Evolutionary conservation across 116 monocot species (phyloP).

Genomic region (Cymodocea nodosa): DNA sequence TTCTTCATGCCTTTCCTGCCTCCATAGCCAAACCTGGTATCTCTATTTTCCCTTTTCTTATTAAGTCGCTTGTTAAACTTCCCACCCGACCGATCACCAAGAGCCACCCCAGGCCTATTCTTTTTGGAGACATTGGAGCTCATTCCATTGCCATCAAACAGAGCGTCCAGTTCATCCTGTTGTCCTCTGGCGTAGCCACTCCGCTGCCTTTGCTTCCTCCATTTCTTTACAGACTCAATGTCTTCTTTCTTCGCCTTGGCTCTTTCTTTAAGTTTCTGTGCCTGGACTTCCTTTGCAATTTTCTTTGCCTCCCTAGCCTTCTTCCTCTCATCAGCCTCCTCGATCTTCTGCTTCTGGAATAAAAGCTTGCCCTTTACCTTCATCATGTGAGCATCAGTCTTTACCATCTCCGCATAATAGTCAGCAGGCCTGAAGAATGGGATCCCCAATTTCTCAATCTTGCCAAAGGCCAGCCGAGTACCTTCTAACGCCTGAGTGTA

Average conservation of each 20-base stretch:
- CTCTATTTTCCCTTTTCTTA: conserved; percentile 30
- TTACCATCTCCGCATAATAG: conserved; percentile 94
- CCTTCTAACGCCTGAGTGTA: conserved; percentile 78
- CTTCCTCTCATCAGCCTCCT: conserved; percentile 85
- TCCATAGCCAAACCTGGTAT: conserved; percentile 72
- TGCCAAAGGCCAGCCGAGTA: conserved; percentile 46
- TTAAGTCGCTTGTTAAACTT: conserved; percentile 4
- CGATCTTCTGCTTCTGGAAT: conserved; percentile 65
- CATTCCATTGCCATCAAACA: conserved; percentile 24
- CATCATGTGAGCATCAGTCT: conserved; percentile 75
- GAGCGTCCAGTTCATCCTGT: conserved; percentile 30
- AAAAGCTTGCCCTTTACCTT: conserved; percentile 69
- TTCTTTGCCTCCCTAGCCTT: conserved; percentile 84
- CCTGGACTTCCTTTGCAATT: conserved; percentile 72
- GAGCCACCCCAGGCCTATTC: conserved; percentile 46
- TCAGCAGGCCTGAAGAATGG: conserved; percentile 80
- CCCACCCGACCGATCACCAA: conserved; percentile 59
- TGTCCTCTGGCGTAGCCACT: conserved; percentile 50
- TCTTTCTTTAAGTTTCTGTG: conserved; percentile 62
- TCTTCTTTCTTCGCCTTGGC: conserved; percentile 78
- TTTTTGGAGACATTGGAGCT: conserved; percentile 20
- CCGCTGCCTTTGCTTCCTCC: conserved; percentile 92
- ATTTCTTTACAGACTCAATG: conserved; percentile 69
- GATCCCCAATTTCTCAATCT: conserved; percentile 38
- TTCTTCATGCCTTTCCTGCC: conserved; percentile 80